Evolutionary conservation across 2,329 filamentous ascomycete genomes (phyloP), one percentile per base, ranked within the genome.

Genomic region (Fusarium pseudoanthophilum): DNA sequence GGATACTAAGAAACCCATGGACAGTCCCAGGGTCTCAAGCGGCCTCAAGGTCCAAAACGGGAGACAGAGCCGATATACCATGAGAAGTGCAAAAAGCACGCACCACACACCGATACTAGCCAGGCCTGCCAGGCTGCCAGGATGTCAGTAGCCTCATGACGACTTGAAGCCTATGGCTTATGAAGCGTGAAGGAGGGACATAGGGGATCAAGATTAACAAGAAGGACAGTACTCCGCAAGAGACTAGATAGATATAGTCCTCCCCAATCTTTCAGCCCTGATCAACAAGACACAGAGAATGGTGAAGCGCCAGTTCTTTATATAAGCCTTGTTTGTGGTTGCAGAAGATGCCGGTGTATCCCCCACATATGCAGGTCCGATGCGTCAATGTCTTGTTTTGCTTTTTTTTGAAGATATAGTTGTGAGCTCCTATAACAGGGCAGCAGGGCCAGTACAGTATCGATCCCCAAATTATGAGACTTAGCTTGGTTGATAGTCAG

Each of bases 41-140:
- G 74, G 76, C 30, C 51, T 69, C 57, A 55, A 65, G 60, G 63
- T 69, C 74, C 75, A 61, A 78, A 78, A 76, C 62, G 59, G 74
- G 76, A 49, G 69, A 43, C 36, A 60, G 57, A 60, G 66, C 76
- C 76, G 76, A 58, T 9, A 7, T 36, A 36, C 67, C 45, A 63
- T 64, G 58, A 71, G 63, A 58, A 48, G 57, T 52, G 46, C 55
- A 24, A 64, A 64, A 72, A 70, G 75, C 74, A 74, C 72, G 67
- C 57, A 66, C 76, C 76, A 71, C 37, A 52, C 52, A 45, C 68
- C 32, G 74, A 73, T 68, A 67, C 70, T 68, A 69, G 66, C 67
- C 51, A 69, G 53, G 61, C 45, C 51, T 28, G 64, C 64, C 43
- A 46, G 24, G 43, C 46, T 62, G 70, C 72, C 53, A 73, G 52